Evolutionary conservation across 1,139 yeast genomes (phyloP).

Genomic region (Kluyveromyces sp.): DNA sequence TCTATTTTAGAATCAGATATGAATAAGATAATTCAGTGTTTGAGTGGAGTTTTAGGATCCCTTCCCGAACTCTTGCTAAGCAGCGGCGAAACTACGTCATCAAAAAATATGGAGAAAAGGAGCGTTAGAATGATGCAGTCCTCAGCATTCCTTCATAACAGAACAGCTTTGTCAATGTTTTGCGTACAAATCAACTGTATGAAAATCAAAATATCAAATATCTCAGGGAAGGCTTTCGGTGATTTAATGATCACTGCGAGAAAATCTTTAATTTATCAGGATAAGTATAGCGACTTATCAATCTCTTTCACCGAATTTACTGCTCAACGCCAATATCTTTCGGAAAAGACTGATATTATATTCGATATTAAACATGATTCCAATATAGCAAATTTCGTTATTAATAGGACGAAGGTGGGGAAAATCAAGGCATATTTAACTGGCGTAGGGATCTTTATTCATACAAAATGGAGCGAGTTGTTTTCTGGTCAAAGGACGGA

Average conservation of each 20-base stretch:
- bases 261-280: background rate
- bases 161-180: background rate
- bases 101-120: conserved; percentile 8
- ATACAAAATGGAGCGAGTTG: conserved; percentile 45
- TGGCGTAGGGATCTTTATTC: conserved; percentile 42
- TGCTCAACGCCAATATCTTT: background rate
- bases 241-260: background rate
- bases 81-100: too few relatives aligned
- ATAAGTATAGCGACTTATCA: background rate
- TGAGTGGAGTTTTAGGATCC: background rate
- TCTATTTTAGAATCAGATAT: background rate
- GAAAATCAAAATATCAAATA: background rate
- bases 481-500: background rate
- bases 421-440: conserved; percentile 36
- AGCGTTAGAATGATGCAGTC: conserved; percentile 21
- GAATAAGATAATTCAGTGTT: background rate
- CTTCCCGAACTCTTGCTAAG: too few relatives aligned
- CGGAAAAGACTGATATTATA: conserved; percentile 26
- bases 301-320: background rate
- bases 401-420: conserved; percentile 25
- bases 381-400: conserved; percentile 31
- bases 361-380: conserved; percentile 27
- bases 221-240: background rate
- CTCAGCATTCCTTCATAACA: background rate
- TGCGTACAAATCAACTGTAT: background rate